A percentile compares a stretch with the other conserved stretches of the same genome.
These are phyloP conservation scores for Colletotrichum liaoningense DNA, from an alignment of 2,329 filamentous ascomycete species.

Conservation along the genomic window DNA sequence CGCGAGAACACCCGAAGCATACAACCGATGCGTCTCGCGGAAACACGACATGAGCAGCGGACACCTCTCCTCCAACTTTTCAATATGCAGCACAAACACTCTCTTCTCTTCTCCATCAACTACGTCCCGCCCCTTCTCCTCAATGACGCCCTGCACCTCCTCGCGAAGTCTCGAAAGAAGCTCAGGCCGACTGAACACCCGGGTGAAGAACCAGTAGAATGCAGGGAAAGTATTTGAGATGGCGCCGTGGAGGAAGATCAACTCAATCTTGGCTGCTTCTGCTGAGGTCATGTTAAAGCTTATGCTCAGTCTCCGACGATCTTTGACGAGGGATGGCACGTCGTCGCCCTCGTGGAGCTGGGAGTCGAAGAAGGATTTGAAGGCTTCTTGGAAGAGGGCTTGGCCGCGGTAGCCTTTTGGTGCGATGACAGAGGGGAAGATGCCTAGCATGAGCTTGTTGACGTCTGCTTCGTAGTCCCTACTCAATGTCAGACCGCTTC, in stretches of 20 bases:
- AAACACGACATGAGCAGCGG: constrained; percentile 57
- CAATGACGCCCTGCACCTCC: constrained; percentile 38
- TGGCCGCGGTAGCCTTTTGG: constrained; percentile 44
- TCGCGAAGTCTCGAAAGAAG: constrained; percentile 41
- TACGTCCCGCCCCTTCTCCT: constrained; percentile 1
- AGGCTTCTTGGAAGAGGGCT: constrained; percentile 37
- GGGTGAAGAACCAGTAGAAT: constrained; percentile 48
- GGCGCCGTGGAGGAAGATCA: constrained; percentile 43
- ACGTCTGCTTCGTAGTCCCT: constrained; percentile 44
- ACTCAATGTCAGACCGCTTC: neutral
- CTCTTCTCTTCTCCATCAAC: neutral
- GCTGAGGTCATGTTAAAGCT: constrained; percentile 41
- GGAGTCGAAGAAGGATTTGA: constrained; percentile 44
- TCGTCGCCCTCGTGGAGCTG: constrained; percentile 41
- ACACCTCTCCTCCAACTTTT: constrained; percentile 48
- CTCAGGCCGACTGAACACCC: constrained; percentile 42
- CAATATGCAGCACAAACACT: constrained; percentile 46
- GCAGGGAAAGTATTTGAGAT: constrained; percentile 50
- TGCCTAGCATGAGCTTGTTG: constrained; percentile 42
- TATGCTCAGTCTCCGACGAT: constrained; percentile 42
- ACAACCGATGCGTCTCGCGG: constrained; percentile 56
- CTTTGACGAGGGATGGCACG: constrained; percentile 41
- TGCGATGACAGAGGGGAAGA: constrained; percentile 44
- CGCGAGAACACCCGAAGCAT: constrained; percentile 48
- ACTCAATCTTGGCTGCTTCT: constrained; percentile 45